phyloP scores from a whole-genome alignment of 345 rosid species.

The Iberis pinnata region DNA sequence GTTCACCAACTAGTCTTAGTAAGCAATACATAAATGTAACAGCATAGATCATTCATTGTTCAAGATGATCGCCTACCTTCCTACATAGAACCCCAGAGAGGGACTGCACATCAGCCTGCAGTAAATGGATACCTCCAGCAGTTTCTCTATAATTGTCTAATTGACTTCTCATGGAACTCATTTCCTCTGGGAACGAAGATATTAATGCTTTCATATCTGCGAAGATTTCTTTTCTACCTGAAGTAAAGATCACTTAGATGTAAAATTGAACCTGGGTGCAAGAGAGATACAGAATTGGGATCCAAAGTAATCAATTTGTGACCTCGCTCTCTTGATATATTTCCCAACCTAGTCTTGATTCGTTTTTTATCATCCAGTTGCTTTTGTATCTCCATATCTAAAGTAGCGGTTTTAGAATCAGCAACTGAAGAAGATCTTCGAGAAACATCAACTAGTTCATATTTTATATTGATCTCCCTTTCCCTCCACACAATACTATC shows the following conservation, averaged over 20 bases:
- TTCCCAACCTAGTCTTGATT: constrained; percentile 60
- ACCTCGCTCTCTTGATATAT: constrained; percentile 73
- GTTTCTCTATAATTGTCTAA: constrained; percentile 64
- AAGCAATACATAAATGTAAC: constrained; percentile 17
- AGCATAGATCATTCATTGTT: not conserved
- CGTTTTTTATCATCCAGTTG: constrained; percentile 51
- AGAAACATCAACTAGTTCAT: constrained; percentile 63
- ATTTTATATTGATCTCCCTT: constrained; percentile 62
- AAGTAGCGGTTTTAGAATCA: constrained; percentile 58
- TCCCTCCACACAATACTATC: constrained; percentile 82
- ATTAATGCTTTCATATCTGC: constrained; percentile 79
- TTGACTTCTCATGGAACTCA: constrained; percentile 76
- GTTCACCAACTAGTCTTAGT: constrained; percentile 28
- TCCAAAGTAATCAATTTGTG: constrained; percentile 17
- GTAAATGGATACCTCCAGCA: constrained; percentile 66
- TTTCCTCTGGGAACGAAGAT: constrained; percentile 85
- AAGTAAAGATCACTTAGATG: constrained; percentile 25
- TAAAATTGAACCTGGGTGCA: constrained; percentile 15
- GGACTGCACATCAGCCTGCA: constrained; percentile 73
- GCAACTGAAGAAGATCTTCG: constrained; percentile 60
- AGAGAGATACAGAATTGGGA: constrained; percentile 6
- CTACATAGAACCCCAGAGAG: constrained; percentile 57
- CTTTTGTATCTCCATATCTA: constrained; percentile 55
- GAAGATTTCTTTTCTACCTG: constrained; percentile 86
- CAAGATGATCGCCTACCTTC: constrained; percentile 50